Evolutionary conservation across 2,329 filamentous ascomycete genomes (phyloP).

Genomic region (Ceratocystis albifundus): DNA sequence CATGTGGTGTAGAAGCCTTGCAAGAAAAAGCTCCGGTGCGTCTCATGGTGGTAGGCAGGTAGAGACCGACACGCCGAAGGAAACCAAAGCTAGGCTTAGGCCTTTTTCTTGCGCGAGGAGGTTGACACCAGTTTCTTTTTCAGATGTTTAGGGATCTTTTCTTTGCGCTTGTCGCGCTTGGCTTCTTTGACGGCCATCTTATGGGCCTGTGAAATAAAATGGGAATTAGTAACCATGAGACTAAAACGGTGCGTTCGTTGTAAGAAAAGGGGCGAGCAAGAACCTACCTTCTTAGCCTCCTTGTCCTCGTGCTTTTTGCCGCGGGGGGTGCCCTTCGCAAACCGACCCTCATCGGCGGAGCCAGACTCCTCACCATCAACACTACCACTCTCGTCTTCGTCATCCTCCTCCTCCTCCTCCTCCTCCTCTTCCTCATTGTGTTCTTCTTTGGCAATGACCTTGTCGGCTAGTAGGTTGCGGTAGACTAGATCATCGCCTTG

Average conservation of each 20-base stretch:
- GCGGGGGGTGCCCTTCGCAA: slow-evolving; percentile 57
- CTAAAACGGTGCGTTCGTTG: not conserved
- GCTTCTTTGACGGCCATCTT: slow-evolving; percentile 90
- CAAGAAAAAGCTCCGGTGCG: not conserved
- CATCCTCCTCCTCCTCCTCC: slow-evolving; percentile 33
- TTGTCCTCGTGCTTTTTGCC: slow-evolving; percentile 86
- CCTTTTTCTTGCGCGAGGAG: slow-evolving; percentile 51
- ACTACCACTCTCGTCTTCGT: slow-evolving; percentile 28
- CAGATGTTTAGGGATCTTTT: slow-evolving; percentile 90
- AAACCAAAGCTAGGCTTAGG: slow-evolving; percentile 15
- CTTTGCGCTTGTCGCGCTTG: slow-evolving; percentile 82
- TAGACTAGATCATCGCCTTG: slow-evolving; percentile 72
- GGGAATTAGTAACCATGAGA: slow-evolving; percentile 26
- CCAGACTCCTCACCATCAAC: slow-evolving; percentile 33
- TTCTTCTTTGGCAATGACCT: slow-evolving; percentile 37
- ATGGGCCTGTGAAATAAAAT: slow-evolving; percentile 40
- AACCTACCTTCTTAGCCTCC: slow-evolving; percentile 62
- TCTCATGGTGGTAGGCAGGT: not conserved
- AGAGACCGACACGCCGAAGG: not conserved
- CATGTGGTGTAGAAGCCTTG: not conserved
- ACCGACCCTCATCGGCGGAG: slow-evolving; percentile 43
- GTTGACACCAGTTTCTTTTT: slow-evolving; percentile 76
- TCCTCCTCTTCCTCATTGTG: slow-evolving; percentile 32
- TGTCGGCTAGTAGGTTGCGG: slow-evolving; percentile 66
- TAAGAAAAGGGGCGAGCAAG: no score